phyloP scores from a whole-genome alignment of 352 stramenopile genomes.

The Globisporangium alternatum region DNA sequence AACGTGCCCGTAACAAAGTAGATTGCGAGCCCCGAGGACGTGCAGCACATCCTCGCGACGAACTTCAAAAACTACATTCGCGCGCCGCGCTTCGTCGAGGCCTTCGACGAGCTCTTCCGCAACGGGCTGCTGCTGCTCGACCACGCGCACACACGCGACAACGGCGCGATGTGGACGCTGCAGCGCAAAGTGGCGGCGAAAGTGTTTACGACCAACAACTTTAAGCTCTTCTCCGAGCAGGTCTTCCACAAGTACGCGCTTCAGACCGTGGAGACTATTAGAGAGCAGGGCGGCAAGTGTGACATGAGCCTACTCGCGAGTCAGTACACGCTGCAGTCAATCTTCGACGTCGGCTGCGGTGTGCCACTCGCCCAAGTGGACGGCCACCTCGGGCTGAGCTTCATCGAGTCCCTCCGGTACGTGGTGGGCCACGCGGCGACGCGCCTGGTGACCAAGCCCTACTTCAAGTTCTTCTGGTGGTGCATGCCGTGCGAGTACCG shows the following conservation, averaged over 20 bases:
- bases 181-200: conserved; percentile 57
- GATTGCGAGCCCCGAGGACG: conserved; percentile 15
- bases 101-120: conserved; percentile 7
- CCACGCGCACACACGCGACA: conserved; percentile 12
- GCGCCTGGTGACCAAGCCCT: conserved; percentile 27
- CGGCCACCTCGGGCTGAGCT: conserved; percentile 17
- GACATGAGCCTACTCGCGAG: background rate
- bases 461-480: conserved; percentile 59
- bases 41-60: conserved; percentile 22
- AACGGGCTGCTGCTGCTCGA: conserved; percentile 17
- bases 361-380: background rate
- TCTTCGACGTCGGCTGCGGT: background rate
- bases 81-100: conserved; percentile 14
- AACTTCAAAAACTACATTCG: conserved; percentile 26
- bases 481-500: conserved; percentile 54
- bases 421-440: background rate
- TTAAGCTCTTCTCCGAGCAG: conserved; percentile 3
- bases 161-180: conserved; percentile 30
- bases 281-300: background rate
- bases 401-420: conserved; percentile 1
- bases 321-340: conserved; percentile 2
- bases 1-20: background rate
- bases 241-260: conserved; percentile 13
- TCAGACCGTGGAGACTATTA: background rate
- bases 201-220: conserved; percentile 40